Conservation (phyloP, 805 yeast genomes). For the Zygosaccharomyces kombuchaensis region DNA sequence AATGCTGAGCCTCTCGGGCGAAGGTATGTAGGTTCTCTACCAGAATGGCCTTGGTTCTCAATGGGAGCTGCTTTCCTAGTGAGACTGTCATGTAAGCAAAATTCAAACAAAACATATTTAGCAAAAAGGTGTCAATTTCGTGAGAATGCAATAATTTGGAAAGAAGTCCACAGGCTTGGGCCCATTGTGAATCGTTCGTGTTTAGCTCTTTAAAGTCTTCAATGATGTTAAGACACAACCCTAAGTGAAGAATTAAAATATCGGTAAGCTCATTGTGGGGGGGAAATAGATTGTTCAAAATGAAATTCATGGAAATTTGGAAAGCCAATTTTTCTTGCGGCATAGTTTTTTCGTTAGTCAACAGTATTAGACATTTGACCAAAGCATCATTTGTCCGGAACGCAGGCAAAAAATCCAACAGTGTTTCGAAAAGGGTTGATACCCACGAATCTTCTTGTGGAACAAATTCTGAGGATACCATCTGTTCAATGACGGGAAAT, state of each 20-base stretch:
- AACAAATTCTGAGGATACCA: background rate
- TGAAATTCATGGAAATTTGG: constrained; percentile 4
- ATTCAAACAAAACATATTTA: constrained; percentile 16
- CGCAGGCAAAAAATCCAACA: constrained; percentile 4
- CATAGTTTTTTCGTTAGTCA: constrained; percentile 18
- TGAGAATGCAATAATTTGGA: background rate
- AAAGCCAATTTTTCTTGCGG: constrained; percentile 6
- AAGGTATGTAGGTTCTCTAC: constrained; percentile 7
- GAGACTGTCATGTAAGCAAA: constrained; percentile 13
- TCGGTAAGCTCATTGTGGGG: constrained; percentile 5
- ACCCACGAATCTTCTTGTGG: background rate
- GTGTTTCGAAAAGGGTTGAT: constrained; percentile 1
- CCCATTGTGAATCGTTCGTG: constrained; percentile 1
- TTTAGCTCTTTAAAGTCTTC: background rate
- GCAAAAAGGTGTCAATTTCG: constrained; percentile 7
- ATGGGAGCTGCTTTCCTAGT: background rate
- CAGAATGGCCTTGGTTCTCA: constrained; percentile 2
- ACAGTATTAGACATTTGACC: constrained; percentile 23
- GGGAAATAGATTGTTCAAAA: constrained; percentile 5
- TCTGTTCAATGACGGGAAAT: constrained; percentile 1
- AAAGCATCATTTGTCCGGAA: constrained; percentile 6
- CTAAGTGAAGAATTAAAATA: constrained; percentile 18
- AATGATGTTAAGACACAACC: constrained; percentile 17
- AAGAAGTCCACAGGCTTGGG: constrained; percentile 1
- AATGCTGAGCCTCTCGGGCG: constrained; percentile 8